Conservation (phyloP, 805 yeast genomes). For the Suhomyces kilbournensis region DNA sequence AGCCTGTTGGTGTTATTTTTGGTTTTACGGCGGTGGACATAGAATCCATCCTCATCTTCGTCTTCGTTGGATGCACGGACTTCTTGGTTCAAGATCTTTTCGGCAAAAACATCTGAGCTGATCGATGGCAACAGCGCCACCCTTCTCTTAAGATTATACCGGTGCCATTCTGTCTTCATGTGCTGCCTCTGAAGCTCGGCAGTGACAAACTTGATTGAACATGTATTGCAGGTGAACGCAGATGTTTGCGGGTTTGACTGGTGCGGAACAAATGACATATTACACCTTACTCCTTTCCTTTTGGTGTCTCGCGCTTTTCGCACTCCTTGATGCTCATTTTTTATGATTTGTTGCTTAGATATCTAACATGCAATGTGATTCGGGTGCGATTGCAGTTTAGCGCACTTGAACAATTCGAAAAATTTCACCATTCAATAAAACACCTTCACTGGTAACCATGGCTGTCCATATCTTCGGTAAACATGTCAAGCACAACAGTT, state of each 20-base stretch:
- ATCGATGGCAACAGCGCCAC: constrained; percentile 62
- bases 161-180: constrained; percentile 98
- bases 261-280: constrained; percentile 17
- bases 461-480: constrained; percentile 46
- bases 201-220: constrained; percentile 73
- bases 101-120: constrained; percentile 52
- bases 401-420: constrained; percentile 2
- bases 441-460: constrained; percentile 18
- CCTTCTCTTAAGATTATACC: constrained; percentile 90
- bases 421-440: not conserved
- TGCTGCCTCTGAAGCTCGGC: constrained; percentile 88
- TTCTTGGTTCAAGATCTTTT: constrained; percentile 47
- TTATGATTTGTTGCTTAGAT: not conserved
- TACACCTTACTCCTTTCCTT: not conserved
- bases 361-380: not conserved
- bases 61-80: constrained; percentile 13
- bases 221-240: constrained; percentile 76
- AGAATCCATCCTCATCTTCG: constrained; percentile 58
- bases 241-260: constrained; percentile 26
- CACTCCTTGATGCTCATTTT: not conserved
- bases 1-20: constrained; percentile 21
- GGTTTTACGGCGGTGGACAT: constrained; percentile 28
- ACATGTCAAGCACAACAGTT: constrained; percentile 40
- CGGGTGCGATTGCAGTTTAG: not conserved
- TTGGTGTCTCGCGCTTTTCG: not conserved